Evolutionary conservation across 257 asterid genomes (phyloP).

Genomic region (Jaltomata sinuosa): DNA sequence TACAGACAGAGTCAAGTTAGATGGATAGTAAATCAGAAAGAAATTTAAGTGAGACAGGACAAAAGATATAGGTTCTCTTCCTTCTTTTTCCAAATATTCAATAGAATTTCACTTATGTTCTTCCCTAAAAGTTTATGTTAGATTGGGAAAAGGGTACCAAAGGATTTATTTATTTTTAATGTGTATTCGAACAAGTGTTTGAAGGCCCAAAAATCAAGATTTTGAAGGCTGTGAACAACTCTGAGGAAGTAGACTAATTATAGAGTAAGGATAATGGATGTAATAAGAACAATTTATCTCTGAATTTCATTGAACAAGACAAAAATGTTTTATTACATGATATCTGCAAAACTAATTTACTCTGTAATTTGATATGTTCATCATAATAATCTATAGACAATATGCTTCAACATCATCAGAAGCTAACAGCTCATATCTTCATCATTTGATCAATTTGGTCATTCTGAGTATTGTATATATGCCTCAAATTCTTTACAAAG

Average conservation of each 20-base stretch:
- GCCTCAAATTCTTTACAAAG: neutral
- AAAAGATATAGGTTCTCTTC: neutral
- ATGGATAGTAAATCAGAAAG: neutral
- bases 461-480: neutral
- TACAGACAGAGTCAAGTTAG: neutral
- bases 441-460: neutral
- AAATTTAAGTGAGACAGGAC: neutral
- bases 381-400: neutral
- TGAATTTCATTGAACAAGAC: neutral
- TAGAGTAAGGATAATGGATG: neutral
- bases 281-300: neutral
- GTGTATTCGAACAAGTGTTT: neutral
- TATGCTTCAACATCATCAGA: neutral
- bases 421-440: neutral
- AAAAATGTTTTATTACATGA: neutral
- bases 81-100: neutral
- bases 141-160: neutral
- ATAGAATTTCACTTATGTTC: neutral
- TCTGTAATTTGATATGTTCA: neutral
- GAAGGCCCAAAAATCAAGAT: neutral
- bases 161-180: neutral
- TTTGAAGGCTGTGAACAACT: neutral
- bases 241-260: neutral
- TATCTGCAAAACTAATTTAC: neutral
- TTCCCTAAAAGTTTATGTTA: neutral